phyloP scores from a whole-genome alignment of 805 yeast species.

The Isabelozyma pseudorhagii region DNA sequence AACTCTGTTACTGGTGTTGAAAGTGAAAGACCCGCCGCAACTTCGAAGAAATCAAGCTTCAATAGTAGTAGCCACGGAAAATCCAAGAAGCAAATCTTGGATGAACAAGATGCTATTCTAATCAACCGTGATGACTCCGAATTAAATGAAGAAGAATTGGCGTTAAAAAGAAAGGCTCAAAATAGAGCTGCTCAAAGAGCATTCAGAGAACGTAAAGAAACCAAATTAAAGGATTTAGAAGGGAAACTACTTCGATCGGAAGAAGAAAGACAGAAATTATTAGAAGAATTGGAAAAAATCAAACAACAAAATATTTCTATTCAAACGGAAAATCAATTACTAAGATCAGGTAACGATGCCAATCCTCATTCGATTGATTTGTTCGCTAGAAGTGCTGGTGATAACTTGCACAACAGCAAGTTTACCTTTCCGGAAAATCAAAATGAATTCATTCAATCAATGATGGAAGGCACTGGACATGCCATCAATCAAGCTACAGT shows the following conservation, averaged over 20 bases:
- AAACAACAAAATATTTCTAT: constrained; percentile 55
- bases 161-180: constrained; percentile 66
- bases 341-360: constrained; percentile 31
- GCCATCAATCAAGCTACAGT: constrained; percentile 12
- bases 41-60: not conserved
- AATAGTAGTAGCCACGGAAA: constrained; percentile 5
- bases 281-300: constrained; percentile 48
- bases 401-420: constrained; percentile 5
- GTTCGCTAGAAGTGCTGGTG: not conserved
- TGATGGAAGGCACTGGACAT: constrained; percentile 25
- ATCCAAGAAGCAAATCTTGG: constrained; percentile 23
- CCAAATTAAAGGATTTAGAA: constrained; percentile 65
- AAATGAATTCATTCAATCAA: constrained; percentile 27
- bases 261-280: constrained; percentile 44
- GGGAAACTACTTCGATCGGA: constrained; percentile 57
- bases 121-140: constrained; percentile 36
- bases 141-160: constrained; percentile 39
- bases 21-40: not conserved
- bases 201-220: constrained; percentile 77
- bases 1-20: not conserved
- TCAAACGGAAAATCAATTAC: constrained; percentile 58
- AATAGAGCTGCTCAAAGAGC: constrained; percentile 88
- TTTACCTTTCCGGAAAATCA: constrained; percentile 35
- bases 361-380: not conserved
- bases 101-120: constrained; percentile 35